Base-by-base conservation (phyloP, 495 filamentous ascomycete species). In the Penicillium macrosclerotiorum region DNA sequence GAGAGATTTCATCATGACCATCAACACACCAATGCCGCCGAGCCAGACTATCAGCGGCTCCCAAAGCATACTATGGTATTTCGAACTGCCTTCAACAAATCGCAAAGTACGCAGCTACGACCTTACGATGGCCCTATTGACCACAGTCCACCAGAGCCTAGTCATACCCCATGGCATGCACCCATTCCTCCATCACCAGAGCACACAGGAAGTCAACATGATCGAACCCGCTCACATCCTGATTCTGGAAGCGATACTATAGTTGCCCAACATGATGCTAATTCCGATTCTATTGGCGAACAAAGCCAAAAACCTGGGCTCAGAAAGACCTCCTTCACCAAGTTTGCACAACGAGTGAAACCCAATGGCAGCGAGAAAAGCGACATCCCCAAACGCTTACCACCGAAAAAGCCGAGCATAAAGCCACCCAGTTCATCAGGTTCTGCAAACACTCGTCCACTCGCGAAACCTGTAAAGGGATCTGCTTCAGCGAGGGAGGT, bases 1-100 rank as follows among this genome's bases (percentile, higher is more conserved):
- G 74, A 85, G 63, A 62, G 62, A 17, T 69, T 74, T 13, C 62
- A 73, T 42, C 63, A 76, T 41, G 64, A 73, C 17, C 48, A 59
- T 17, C 49, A 60, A 41, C 51, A 64, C 41, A 59, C 53, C 16
- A 48, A 49, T 17, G 51, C 45, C 18, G 31, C 23, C 18, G 19
- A 23, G 0, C 31, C 57, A 8, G 58, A 44, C 6, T 24, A 43
- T 12, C 54, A 54, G 19, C 52, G 55, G 19, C 48, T 54, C 26
- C 70, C 69, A 3, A 70, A 52, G 22, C 71, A 75, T 36, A 75
- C 68, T 4, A 51, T 75, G 17, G 69, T 75, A 4, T 74, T 75
- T 33, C 52, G 68, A 12, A 75, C 72, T 4, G 67, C 67, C 6
- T 69, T 75, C 35, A 75, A 71, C 38, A 66, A 59, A 40, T 66